Evolutionary conservation across 139 green algal species (phyloP), one percentile per base, ranked within the genome.

Genomic region (Zygnema cylindricum): DNA sequence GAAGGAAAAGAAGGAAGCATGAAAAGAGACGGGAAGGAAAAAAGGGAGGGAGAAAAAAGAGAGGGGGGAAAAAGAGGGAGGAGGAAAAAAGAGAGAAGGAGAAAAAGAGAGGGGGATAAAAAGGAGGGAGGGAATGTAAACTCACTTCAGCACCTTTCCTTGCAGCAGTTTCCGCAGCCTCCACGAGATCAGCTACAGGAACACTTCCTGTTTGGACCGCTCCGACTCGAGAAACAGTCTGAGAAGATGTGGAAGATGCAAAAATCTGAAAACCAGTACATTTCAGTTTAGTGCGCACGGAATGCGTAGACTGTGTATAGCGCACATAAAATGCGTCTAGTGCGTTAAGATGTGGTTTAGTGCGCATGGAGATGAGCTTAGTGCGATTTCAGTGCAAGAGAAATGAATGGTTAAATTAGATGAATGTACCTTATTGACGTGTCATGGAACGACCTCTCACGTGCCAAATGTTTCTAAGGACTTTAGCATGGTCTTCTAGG

Each of bases 61-160:
- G 16, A 25, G 49, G 49, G 49, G 49, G 7, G 7, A 16, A 16
- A 63, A 16, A 63, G 16, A 63, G 49, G 7, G 49, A 63, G 49
- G 16, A 63, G 16, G 16, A 63, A 63, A 63, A 63, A 16, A 63
- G 49, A 16, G 7, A 16, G 16, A 16, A 63, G 7, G 16, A 16
- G 49, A 16, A 63, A 7, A 16, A 63, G 49, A 63, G 49, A 16
- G 16, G 49, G 16, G 7, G 49, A 63, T 7, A 16, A 16, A 63
- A 63, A 63, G 49, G 7, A 7, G 49, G 16, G 7, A 63, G 49
- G 49, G 49, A 63, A 63, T 63, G 49, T 7, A 63, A 16, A 63
- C 49, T 40, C n/a, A 89, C 84, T 32, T 25, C 84, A 41, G 84
- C 73, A 57, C 84, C 84, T 63, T 83, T 87, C n/a, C 40, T 89